These are phyloP conservation scores for Ophidiomyces ophidiicola DNA, from an alignment of 2,329 filamentous ascomycete genomes.

Conservation along the genomic window DNA sequence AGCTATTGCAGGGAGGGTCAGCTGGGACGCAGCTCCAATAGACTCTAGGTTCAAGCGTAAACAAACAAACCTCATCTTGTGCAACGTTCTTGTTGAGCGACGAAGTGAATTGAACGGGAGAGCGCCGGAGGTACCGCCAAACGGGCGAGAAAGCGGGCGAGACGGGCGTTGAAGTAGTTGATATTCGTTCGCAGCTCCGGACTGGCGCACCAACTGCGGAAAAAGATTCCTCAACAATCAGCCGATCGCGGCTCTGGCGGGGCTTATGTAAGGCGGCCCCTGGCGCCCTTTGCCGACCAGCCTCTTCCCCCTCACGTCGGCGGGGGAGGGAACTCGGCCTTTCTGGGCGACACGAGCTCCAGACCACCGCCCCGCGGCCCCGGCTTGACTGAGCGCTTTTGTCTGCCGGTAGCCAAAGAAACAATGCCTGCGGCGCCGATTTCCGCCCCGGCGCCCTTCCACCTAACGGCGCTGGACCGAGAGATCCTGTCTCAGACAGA, in stretches of 20 bases:
- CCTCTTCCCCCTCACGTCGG: too few species aligned
- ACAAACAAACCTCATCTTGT: conserved; percentile 5
- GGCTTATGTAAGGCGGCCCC: not conserved
- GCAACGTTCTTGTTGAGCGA: not conserved
- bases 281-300: too few species aligned
- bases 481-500: conserved; percentile 40
- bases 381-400: too few species aligned
- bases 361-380: too few species aligned
- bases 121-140: not conserved
- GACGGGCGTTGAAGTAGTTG: not conserved
- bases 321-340: too few species aligned
- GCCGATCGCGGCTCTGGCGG: conserved; percentile 5
- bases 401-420: too few species aligned
- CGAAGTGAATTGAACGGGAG: not conserved
- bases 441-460: conserved; percentile 27
- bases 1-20: conserved; percentile 8
- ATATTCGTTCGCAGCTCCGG: too few species aligned
- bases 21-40: not conserved
- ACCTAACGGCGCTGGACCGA: conserved; percentile 40
- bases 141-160: not conserved
- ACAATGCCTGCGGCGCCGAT: conserved; percentile 6
- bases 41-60: not conserved
- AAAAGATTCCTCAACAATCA: conserved; percentile 6
- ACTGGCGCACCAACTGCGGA: conserved; percentile 7
- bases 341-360: too few species aligned